phyloP scores from a whole-genome alignment of 768 basidiomycete species.

The Termitomyces sp. region DNA sequence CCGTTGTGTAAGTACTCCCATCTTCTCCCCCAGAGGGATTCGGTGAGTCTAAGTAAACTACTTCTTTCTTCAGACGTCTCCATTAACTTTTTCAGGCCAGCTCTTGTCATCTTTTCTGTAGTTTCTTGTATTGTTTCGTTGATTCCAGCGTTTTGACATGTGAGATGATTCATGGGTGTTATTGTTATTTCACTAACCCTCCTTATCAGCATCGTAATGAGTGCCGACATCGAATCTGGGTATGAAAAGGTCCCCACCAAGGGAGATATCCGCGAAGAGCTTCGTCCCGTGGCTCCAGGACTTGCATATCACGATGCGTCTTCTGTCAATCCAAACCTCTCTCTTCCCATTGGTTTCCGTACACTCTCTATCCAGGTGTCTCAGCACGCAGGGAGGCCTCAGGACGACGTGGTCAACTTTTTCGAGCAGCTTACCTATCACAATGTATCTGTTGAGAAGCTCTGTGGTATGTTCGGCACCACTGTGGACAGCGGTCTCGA shows the following conservation, averaged over 20 bases:
- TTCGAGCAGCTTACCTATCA: conserved; percentile 8
- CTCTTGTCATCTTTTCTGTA: background rate
- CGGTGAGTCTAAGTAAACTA: background rate
- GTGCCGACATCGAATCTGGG: background rate
- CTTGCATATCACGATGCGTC: background rate
- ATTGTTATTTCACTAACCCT: background rate
- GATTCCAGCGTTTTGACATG: background rate
- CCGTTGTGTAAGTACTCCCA: background rate
- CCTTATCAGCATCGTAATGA: background rate
- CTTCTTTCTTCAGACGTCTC: background rate
- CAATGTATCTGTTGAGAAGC: conserved; percentile 1
- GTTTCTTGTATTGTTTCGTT: background rate
- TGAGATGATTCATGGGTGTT: background rate
- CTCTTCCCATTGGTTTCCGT: conserved; percentile 9
- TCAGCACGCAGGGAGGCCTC: background rate
- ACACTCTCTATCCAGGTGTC: conserved; percentile 12
- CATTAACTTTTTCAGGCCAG: background rate
- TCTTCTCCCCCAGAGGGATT: background rate
- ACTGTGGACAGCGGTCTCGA: conserved; percentile 8
- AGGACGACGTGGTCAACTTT: background rate
- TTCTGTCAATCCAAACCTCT: background rate
- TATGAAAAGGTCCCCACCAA: background rate
- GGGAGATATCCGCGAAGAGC: background rate
- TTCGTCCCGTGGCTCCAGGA: background rate
- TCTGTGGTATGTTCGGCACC: conserved; percentile 9